Conservation (phyloP, 768 basidiomycete genomes). For the Suillus bovinus region DNA sequence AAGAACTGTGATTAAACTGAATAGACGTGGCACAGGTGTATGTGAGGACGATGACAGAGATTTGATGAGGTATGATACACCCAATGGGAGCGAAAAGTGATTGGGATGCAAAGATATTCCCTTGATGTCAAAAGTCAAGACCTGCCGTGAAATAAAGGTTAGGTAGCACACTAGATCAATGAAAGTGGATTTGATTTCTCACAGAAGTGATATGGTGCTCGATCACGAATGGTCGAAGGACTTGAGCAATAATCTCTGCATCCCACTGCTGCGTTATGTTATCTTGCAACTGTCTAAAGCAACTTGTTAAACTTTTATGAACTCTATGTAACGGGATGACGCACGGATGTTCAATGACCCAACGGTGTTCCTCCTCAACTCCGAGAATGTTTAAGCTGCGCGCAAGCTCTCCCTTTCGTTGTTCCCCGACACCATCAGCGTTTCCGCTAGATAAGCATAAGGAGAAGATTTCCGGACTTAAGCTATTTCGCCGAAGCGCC, state of each 20-base stretch:
- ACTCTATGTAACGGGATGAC: constrained; percentile 29
- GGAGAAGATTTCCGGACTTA: constrained; percentile 46
- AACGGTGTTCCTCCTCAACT: constrained; percentile 51
- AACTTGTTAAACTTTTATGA: constrained; percentile 13
- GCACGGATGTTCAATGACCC: constrained; percentile 72
- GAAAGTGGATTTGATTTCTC: constrained; percentile 22
- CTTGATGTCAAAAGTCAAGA: constrained; percentile 78
- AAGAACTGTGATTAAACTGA: constrained; percentile 60
- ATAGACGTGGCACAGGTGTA: constrained; percentile 44
- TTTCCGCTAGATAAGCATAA: constrained; percentile 81
- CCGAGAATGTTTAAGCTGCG: constrained; percentile 70
- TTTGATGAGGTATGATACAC: constrained; percentile 47
- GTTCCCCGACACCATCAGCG: constrained; percentile 71
- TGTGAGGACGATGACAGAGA: constrained; percentile 26
- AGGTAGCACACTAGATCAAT: constrained; percentile 21
- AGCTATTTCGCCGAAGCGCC: constrained; percentile 38
- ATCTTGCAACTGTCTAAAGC: constrained; percentile 64
- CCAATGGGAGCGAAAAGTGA: constrained; percentile 69
- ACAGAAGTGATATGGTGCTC: constrained; percentile 65
- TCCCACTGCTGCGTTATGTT: constrained; percentile 72
- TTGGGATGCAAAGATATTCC: constrained; percentile 90
- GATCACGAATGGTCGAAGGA: constrained; percentile 58
- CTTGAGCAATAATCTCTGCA: constrained; percentile 52
- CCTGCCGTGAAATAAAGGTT: constrained; percentile 42
- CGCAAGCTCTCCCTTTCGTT: constrained; percentile 57